Evolutionary conservation across 352 stramenopile species (phyloP).

Genomic region (Phytopythium ostracodes): DNA sequence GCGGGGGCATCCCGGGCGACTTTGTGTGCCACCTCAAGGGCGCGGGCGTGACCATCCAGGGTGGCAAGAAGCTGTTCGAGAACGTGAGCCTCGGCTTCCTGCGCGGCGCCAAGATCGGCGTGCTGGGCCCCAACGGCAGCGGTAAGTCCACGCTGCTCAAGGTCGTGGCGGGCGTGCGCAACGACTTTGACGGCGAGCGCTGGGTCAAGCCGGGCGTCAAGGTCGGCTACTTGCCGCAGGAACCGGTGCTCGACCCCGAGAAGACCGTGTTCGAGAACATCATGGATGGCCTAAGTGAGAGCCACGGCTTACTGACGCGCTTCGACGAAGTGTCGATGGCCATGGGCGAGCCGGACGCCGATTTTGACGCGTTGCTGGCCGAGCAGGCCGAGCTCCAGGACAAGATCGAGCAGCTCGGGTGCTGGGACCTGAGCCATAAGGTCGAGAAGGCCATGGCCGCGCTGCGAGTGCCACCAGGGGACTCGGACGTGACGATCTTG

Average conservation of each 20-base stretch:
- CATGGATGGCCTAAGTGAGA: slow-evolving; percentile 85
- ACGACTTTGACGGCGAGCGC: slow-evolving; percentile 83
- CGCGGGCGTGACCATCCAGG: slow-evolving; percentile 72
- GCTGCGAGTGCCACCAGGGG: slow-evolving; percentile 60
- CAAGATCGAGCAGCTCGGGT: slow-evolving; percentile 80
- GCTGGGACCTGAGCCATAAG: slow-evolving; percentile 79
- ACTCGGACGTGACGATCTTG: slow-evolving; percentile 68
- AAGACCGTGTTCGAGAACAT: slow-evolving; percentile 91
- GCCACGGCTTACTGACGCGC: slow-evolving; percentile 62
- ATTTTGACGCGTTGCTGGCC: slow-evolving; percentile 83
- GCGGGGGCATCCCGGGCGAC: slow-evolving; percentile 72
- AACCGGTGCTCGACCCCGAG: slow-evolving; percentile 76
- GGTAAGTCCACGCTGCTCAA: slow-evolving; percentile 97
- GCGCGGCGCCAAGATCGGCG: slow-evolving; percentile 93
- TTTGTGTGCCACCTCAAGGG: slow-evolving; percentile 80
- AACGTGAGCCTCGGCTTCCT: slow-evolving; percentile 74
- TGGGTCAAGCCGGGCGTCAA: slow-evolving; percentile 85
- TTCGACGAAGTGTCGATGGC: slow-evolving; percentile 88
- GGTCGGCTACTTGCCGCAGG: slow-evolving; percentile 86
- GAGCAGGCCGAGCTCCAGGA: slow-evolving; percentile 87
- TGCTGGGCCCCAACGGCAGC: slow-evolving; percentile 94
- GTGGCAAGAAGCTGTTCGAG: slow-evolving; percentile 85
- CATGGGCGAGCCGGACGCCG: slow-evolving; percentile 88
- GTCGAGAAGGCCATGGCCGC: slow-evolving; percentile 83
- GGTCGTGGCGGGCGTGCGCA: slow-evolving; percentile 90